Percentiles rank a stretch among this genome's conserved stretches.
Conservation (phyloP, 129 eudicot species). For the Chrysanthemum makinoi region DNA sequence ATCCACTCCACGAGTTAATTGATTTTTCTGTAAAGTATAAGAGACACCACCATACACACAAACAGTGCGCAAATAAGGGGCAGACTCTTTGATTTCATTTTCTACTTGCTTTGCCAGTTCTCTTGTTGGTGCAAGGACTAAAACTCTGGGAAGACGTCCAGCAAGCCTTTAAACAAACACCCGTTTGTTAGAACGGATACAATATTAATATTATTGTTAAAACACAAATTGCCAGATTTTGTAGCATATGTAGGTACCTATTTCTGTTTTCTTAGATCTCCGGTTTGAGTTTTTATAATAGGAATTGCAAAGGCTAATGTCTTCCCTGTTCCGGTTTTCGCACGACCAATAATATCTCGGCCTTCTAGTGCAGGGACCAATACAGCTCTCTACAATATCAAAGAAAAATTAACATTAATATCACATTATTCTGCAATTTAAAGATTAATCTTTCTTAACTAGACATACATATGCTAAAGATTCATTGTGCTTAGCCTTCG, state of each 20-base stretch:
- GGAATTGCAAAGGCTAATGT: slow-evolving; percentile 95
- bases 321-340: slow-evolving; percentile 97
- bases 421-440: not conserved
- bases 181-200: slow-evolving; percentile 13
- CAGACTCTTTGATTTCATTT: slow-evolving; percentile 88
- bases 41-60: slow-evolving; percentile 98
- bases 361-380: slow-evolving; percentile 86
- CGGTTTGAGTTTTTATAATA: slow-evolving; percentile 63
- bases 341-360: slow-evolving; percentile 85
- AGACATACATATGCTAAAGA: not conserved
- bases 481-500: not conserved
- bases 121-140: slow-evolving; percentile 93
- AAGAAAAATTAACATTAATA: slow-evolving; percentile 13
- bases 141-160: slow-evolving; percentile 74
- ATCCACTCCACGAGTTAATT: slow-evolving; percentile 88
- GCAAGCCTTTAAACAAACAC: slow-evolving; percentile 46
- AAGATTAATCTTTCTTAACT: no score
- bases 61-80: slow-evolving; percentile 84
- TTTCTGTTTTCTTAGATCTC: slow-evolving; percentile 45
- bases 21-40: slow-evolving; percentile 55
- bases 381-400: slow-evolving; percentile 70
- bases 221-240: not conserved
- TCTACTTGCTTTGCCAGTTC: slow-evolving; percentile 97
- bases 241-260: slow-evolving; percentile 46
- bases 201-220: not conserved